A percentile compares a stretch with the other conserved stretches of the same genome.
Conservation (phyloP, 192 early-diverging fungal species). For the Thamnidium elegans region DNA sequence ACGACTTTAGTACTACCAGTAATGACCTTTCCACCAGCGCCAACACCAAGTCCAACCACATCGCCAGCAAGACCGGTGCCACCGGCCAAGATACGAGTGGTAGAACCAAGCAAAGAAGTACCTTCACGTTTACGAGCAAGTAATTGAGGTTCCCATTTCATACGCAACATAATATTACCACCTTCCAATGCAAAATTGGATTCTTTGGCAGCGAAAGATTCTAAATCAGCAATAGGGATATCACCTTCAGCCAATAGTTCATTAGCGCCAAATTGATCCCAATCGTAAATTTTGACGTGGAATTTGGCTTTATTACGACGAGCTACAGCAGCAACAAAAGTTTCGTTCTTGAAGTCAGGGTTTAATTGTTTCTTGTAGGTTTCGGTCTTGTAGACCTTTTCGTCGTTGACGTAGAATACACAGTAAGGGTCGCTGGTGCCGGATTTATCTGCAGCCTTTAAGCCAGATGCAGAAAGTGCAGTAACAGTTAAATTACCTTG, state of each 20-base stretch:
- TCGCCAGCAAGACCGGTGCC: constrained; percentile 57
- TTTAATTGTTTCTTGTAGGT: constrained; percentile 69
- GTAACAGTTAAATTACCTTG: constrained; percentile 65
- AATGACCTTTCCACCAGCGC: constrained; percentile 38
- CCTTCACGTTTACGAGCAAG: constrained; percentile 30
- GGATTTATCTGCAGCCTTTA: constrained; percentile 66
- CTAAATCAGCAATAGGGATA: constrained; percentile 45
- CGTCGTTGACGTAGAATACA: constrained; percentile 59
- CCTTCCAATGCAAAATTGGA: constrained; percentile 9
- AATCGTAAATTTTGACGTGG: constrained; percentile 67
- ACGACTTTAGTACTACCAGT: constrained; percentile 31
- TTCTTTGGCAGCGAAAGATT: constrained; percentile 30
- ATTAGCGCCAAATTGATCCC: constrained; percentile 68
- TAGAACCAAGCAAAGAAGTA: constrained; percentile 22
- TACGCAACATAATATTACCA: constrained; percentile 39
- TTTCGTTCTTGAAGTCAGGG: constrained; percentile 67
- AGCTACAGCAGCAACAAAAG: constrained; percentile 48
- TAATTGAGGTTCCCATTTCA: constrained; percentile 60
- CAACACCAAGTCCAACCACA: constrained; percentile 54
- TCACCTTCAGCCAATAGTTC: constrained; percentile 51
- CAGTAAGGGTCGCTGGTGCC: constrained; percentile 75
- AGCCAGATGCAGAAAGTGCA: constrained; percentile 50
- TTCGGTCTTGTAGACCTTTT: constrained; percentile 67
- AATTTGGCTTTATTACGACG: constrained; percentile 53
- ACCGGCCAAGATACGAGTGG: constrained; percentile 47